Conservation (phyloP, 192 early-diverging fungal species). For the Endogone sp. region DNA sequence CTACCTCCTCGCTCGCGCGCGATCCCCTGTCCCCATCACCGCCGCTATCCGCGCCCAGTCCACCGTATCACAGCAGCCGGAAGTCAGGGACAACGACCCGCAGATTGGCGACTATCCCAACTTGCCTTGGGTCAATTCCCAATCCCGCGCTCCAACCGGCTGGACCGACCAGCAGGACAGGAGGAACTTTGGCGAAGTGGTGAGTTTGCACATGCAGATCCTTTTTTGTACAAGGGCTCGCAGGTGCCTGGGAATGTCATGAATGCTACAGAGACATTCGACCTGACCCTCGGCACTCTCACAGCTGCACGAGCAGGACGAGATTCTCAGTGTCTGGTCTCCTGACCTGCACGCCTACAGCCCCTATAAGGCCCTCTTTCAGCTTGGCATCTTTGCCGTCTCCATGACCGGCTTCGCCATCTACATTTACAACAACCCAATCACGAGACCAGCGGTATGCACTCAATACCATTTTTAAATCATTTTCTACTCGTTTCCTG, state of each 20-base stretch:
- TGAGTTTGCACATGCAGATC: slow-evolving; percentile 18
- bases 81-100: slow-evolving; percentile 42
- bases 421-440: slow-evolving; percentile 43
- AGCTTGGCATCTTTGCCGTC: slow-evolving; percentile 48
- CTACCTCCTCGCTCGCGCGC: neutral
- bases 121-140: slow-evolving; percentile 57
- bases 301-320: slow-evolving; percentile 65
- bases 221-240: neutral
- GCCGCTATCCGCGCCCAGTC: neutral
- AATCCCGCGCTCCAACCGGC: slow-evolving; percentile 57
- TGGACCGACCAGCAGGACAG: slow-evolving; percentile 73
- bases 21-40: neutral
- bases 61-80: slow-evolving; percentile 18
- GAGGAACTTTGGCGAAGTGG: slow-evolving; percentile 72
- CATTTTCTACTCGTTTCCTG: no score
- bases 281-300: neutral
- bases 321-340: slow-evolving; percentile 63
- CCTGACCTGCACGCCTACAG: slow-evolving; percentile 63
- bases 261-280: neutral
- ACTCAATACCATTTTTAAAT: slow-evolving; percentile 5
- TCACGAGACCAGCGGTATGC: slow-evolving; percentile 55
- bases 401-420: slow-evolving; percentile 49
- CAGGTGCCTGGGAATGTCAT: neutral
- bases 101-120: slow-evolving; percentile 78
- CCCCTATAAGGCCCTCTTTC: slow-evolving; percentile 46